Evolutionary conservation across 164 flowering plant species (phyloP), one percentile per base, ranked within the genome.

Genomic region (Echeveria elegans): DNA sequence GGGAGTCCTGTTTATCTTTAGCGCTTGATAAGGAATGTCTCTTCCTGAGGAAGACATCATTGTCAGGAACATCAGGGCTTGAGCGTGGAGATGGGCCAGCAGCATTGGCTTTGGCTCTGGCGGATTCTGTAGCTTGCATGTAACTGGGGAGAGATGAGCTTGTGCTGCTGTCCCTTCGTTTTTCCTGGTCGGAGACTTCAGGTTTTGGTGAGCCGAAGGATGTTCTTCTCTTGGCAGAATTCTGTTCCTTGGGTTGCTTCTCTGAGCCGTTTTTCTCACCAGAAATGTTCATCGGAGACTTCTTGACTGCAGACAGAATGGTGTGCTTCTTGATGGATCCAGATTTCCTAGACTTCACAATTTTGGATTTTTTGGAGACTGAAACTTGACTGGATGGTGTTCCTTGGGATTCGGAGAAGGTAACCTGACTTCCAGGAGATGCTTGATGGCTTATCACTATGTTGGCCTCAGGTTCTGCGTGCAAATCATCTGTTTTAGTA

Each of bases 51-150:
- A 75, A 72, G 18, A 63, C 36, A 5, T 89, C 98, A 75, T 80
- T 83, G 60, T 89, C 96, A 34, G 78, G 88, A 66, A 84, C 78
- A 74, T 89, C 98, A 23, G 98, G 97, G 61, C 95, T 91, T 52
- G 95, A 84, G 72, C 85, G 86, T 6, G 96, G 98, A 66, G 98
- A 94, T 73, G 62, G 74, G 75, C 72, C 76, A 43, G 7, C 37
- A 2, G 85, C 71, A 32, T 79, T 45, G 18, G 85, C 79, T 84
- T 94, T 94, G 38, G 98, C 98, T 76, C 79, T 88, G 38, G 95
- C 97, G 64, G 98, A 94, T 75, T 94, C 81, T 53, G 98, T 94
- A n/a, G 92, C 87, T 82, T 94, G 98, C 98, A 94, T 94, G 77
- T 91, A 91, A 72, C 79, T 89, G 7, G 98, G 98, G 26, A 91